phyloP scores from a whole-genome alignment of 2,329 filamentous ascomycete species.

The Xylogone sp. region DNA sequence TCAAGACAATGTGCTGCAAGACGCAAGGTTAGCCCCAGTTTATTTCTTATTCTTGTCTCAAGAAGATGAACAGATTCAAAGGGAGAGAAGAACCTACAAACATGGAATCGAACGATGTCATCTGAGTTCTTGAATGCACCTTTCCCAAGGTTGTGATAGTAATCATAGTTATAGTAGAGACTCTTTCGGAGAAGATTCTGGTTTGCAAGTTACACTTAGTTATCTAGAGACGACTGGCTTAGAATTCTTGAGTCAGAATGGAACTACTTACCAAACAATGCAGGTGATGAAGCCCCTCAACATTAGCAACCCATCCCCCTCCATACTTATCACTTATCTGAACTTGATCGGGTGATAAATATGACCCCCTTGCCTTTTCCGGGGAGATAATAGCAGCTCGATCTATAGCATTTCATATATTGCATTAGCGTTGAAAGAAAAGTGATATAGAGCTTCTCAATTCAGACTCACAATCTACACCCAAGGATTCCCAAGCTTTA shows the following conservation, averaged over 20 bases:
- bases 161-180: constrained; percentile 48
- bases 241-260: no score
- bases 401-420: constrained; percentile 25
- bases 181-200: constrained; percentile 47
- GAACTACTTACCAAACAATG: constrained; percentile 42
- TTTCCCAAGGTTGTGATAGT: constrained; percentile 41
- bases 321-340: constrained; percentile 47
- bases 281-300: constrained; percentile 44
- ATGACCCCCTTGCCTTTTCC: constrained; percentile 36
- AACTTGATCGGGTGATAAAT: constrained; percentile 44
- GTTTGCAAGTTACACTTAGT: no score
- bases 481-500: constrained; percentile 46
- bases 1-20: constrained; percentile 49
- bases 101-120: constrained; percentile 43
- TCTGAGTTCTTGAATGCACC: constrained; percentile 47
- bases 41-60: no score
- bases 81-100: constrained; percentile 34
- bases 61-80: neutral
- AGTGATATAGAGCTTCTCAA: neutral
- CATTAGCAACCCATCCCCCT: constrained; percentile 45
- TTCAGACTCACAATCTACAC: constrained; percentile 41
- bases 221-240: no score
- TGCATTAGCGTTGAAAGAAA: constrained; percentile 1
- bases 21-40: neutral
- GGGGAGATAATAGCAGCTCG: constrained; percentile 35